phyloP scores from a whole-genome alignment of 2,329 filamentous ascomycete species.

The Penicillium freii region DNA sequence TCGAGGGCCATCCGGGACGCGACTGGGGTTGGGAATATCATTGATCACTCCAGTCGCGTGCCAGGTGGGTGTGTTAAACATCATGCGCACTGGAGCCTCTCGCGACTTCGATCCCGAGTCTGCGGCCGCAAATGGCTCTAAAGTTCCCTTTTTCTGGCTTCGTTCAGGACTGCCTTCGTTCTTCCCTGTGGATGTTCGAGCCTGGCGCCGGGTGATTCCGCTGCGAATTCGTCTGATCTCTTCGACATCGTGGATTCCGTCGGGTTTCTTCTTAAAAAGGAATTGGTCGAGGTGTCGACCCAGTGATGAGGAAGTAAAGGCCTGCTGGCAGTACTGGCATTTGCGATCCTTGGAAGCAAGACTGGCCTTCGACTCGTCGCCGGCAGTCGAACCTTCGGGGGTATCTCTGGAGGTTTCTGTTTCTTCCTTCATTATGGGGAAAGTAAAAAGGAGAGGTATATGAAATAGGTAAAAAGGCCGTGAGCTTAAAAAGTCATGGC shows the following conservation, averaged over 20 bases:
- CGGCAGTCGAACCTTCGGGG: conserved; percentile 41
- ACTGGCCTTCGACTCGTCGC: conserved; percentile 38
- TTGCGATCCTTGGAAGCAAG: conserved; percentile 74
- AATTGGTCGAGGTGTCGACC: conserved; percentile 92
- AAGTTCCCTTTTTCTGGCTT: conserved; percentile 45
- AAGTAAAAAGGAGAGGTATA: neutral
- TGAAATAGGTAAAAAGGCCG: neutral
- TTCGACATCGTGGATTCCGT: conserved; percentile 86
- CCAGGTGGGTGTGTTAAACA: conserved; percentile 67
- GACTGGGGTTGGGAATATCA: conserved; percentile 60
- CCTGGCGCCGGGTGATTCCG: conserved; percentile 81
- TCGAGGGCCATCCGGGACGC: conserved; percentile 41
- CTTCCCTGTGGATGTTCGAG: conserved; percentile 62
- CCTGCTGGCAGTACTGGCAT: conserved; percentile 83
- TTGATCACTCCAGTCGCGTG: conserved; percentile 76
- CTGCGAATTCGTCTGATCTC: conserved; percentile 82
- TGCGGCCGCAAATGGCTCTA: conserved; percentile 33
- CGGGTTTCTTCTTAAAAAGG: conserved; percentile 90
- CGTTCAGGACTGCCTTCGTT: conserved; percentile 61
- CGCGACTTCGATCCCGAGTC: conserved; percentile 39
- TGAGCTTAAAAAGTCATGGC: conserved; percentile 5
- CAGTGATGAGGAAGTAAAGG: conserved; percentile 90
- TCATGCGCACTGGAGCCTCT: conserved; percentile 43
- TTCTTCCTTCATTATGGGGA: conserved; percentile 20
- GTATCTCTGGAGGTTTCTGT: conserved; percentile 28